Base-by-base conservation (phyloP, 2,329 filamentous ascomycete species). In the Alternaria sp. region DNA sequence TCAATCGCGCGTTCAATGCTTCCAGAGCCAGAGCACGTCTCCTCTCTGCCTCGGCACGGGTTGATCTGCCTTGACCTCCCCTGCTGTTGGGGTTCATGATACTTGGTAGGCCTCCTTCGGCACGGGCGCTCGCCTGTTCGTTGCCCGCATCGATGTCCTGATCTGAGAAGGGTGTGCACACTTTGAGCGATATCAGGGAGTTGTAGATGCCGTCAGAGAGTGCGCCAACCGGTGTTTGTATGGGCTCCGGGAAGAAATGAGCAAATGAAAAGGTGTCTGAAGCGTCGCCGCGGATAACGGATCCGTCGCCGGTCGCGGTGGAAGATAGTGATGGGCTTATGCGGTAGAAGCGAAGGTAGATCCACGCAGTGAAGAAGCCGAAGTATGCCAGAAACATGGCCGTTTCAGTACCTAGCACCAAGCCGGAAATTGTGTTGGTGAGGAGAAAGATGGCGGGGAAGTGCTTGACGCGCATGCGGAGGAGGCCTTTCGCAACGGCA, bases 191-290 rank as follows among this genome's bases (percentile, higher is more conserved):
- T 1, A 97, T 89, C 1, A 97, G 82, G 4, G 90, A 77, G 57
- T 85, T 83, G 79, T 94, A 97, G 26, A 97, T 77, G 60, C 87
- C 83, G 67, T 92, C 88, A 10, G 90, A 85, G n/a, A 96, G 75
- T 9, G 87, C 84, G 14, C 89, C 86, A 40, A 98, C 84, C 13
- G 91, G 82, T 0, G 92, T 90, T 75, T 97, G 94, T 40, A 91
- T 81, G 3, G 89, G 87, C 48, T 90, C 90, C 0, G 95, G 95
- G 80, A 98, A 98, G 82, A 99, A 97, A 71, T 95, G 92, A 65
- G 93, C 90, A 76, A 99, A 96, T 7, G 93, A 90, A 75, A 99
- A 99, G 0, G 93, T 97, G 78, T 99, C 95, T 77, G 91, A 96
- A 34, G 95, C 92, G 77, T 99, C 95, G 62, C 95, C 95, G 64